Percentiles rank a stretch among this genome's conserved stretches.
Evolutionary conservation across 2,329 filamentous ascomycete species (phyloP).

Genomic region (Myriosclerotinia curreyana): DNA sequence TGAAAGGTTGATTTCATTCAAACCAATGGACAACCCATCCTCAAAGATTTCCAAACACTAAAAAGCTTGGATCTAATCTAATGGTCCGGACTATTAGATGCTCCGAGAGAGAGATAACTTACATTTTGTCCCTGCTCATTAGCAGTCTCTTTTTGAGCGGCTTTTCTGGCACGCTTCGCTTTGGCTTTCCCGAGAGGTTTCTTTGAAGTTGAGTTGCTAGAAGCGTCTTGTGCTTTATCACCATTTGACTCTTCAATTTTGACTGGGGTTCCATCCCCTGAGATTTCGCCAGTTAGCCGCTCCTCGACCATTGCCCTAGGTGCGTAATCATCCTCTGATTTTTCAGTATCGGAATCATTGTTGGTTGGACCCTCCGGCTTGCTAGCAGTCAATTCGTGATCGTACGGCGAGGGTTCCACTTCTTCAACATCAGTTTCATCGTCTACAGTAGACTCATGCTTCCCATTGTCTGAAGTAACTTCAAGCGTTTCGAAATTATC

Average conservation of each 20-base stretch:
- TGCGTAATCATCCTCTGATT: slow-evolving; percentile 39
- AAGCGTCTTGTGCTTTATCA: slow-evolving; percentile 18
- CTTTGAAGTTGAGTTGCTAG: slow-evolving; percentile 20
- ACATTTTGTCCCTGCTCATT: slow-evolving; percentile 27
- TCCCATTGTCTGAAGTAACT: slow-evolving; percentile 12
- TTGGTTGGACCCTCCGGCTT: background rate
- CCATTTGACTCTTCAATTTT: slow-evolving; percentile 9
- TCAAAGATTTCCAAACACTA: background rate
- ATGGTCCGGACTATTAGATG: background rate
- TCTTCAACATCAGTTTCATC: background rate
- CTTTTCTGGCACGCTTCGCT: slow-evolving; percentile 49
- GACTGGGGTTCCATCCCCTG: background rate
- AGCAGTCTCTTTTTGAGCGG: slow-evolving; percentile 22
- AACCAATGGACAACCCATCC: background rate
- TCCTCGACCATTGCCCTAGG: slow-evolving; percentile 34
- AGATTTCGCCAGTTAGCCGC: background rate
- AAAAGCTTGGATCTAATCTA: background rate
- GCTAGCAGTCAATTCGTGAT: background rate
- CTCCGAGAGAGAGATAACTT: slow-evolving; percentile 14
- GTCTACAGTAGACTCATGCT: background rate
- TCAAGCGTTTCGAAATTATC: slow-evolving; percentile 30
- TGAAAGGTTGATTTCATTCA: too few species aligned
- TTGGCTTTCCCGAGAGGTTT: slow-evolving; percentile 51
- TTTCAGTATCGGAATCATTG: slow-evolving; percentile 23
- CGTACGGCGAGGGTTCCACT: background rate